phyloP scores from a whole-genome alignment of 345 rosid genomes.

The Arabis hirsuta region DNA sequence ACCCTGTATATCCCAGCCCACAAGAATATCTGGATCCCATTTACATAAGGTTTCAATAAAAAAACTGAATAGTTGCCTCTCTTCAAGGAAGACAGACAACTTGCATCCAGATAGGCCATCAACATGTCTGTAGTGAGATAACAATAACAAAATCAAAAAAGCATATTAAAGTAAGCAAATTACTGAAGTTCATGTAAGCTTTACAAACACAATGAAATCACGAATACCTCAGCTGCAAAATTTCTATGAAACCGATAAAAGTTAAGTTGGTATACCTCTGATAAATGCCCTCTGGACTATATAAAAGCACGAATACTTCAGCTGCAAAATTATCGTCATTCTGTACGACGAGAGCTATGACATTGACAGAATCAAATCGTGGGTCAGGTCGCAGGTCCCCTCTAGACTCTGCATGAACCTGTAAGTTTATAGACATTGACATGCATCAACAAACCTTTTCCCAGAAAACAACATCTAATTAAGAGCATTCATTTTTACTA shows the following conservation, averaged over 20 bases:
- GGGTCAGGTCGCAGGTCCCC: constrained; percentile 92
- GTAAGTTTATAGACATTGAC: constrained; percentile 25
- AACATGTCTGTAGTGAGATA: constrained; percentile 56
- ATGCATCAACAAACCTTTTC: constrained; percentile 26
- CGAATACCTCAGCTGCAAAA: constrained; percentile 4
- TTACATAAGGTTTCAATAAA: constrained; percentile 57
- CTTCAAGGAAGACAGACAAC: constrained; percentile 61
- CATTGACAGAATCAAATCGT: constrained; percentile 76
- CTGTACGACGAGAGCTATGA: constrained; percentile 71
- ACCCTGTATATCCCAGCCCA: constrained; percentile 97
- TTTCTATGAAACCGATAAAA: constrained; percentile 15
- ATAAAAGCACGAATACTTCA: constrained; percentile 63
- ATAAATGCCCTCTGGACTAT: constrained; percentile 47
- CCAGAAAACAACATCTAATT: constrained; percentile 15
- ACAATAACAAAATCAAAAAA: constrained; percentile 27
- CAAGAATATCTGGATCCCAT: constrained; percentile 79
- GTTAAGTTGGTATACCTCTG: constrained; percentile 52
- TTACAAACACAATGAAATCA: not conserved
- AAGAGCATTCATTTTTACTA: constrained; percentile 9
- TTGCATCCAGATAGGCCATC: constrained; percentile 76
- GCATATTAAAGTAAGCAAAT: constrained; percentile 10
- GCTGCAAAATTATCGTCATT: constrained; percentile 56
- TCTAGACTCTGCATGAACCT: constrained; percentile 91
- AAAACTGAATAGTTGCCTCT: constrained; percentile 62
- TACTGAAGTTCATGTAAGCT: constrained; percentile 9